A percentile compares a stretch with the other conserved stretches of the same genome.
These are phyloP conservation scores for Penicillium herquei DNA, from an alignment of 495 filamentous ascomycete species.

Conservation along the genomic window DNA sequence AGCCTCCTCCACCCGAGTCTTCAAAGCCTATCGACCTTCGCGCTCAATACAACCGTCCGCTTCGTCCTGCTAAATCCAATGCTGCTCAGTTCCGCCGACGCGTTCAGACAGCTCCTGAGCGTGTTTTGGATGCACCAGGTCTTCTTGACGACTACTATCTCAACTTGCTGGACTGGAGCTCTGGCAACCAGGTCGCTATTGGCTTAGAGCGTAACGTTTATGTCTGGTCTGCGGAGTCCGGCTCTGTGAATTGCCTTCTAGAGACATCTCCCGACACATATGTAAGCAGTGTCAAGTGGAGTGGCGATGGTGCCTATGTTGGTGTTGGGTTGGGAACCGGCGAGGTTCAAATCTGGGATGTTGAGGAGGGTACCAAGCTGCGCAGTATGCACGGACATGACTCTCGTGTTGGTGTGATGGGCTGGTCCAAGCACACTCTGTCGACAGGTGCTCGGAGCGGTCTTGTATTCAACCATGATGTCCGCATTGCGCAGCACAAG, in stretches of 20 bases:
- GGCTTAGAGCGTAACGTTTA: constrained; percentile 96
- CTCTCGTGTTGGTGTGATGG: constrained; percentile 94
- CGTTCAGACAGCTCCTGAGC: constrained; percentile 90
- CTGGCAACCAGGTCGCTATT: constrained; percentile 95
- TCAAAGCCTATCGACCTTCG: constrained; percentile 97
- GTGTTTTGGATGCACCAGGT: constrained; percentile 94
- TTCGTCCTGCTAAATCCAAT: constrained; percentile 70
- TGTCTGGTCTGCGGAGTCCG: constrained; percentile 97
- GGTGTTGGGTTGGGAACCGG: constrained; percentile 92
- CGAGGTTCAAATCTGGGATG: constrained; percentile 99
- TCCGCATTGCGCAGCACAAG: constrained; percentile 97
- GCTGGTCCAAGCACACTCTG: constrained; percentile 96
- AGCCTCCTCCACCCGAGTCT: constrained; percentile 93
- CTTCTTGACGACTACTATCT: constrained; percentile 98
- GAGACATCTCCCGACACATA: constrained; percentile 90
- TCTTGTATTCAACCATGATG: constrained; percentile 98
- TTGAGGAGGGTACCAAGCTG: constrained; percentile 89
- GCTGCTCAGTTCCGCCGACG: constrained; percentile 85
- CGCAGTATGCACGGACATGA: constrained; percentile 98
- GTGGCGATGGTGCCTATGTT: constrained; percentile 93
- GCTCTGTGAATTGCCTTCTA: constrained; percentile 79
- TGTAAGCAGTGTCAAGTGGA: constrained; percentile 98
- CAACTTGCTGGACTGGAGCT: constrained; percentile 97
- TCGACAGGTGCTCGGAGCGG: constrained; percentile 93
- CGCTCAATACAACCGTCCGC: constrained; percentile 94